Evolutionary conservation across 2,329 filamentous ascomycete genomes (phyloP).

Genomic region (Verticillium nubilum): DNA sequence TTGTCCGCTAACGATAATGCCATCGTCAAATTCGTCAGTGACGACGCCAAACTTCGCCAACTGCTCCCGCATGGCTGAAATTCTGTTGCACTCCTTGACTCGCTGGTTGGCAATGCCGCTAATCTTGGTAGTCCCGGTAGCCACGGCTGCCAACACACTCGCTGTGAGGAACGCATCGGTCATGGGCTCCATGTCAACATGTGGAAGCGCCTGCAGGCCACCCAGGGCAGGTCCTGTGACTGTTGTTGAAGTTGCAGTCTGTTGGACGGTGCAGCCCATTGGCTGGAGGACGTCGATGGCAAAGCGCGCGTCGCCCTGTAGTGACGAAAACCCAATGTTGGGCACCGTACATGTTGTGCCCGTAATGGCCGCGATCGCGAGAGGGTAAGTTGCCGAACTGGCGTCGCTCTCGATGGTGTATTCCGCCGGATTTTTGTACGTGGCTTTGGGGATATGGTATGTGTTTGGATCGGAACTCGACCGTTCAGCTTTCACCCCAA

Average conservation of each 20-base stretch:
- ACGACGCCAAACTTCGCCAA: conserved; percentile 87
- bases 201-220: conserved; percentile 65
- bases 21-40: conserved; percentile 86
- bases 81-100: conserved; percentile 97
- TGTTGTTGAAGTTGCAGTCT: conserved; percentile 80
- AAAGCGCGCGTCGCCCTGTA: conserved; percentile 94
- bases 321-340: conserved; percentile 86
- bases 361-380: conserved; percentile 91
- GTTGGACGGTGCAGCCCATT: conserved; percentile 90
- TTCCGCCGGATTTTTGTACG: conserved; percentile 76
- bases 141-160: conserved; percentile 86
- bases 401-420: conserved; percentile 96
- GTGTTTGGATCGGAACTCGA: conserved; percentile 79
- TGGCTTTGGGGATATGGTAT: conserved; percentile 84
- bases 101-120: conserved; percentile 95
- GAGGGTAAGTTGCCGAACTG: conserved; percentile 92
- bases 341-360: conserved; percentile 93
- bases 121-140: conserved; percentile 77
- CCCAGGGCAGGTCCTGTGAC: conserved; percentile 83
- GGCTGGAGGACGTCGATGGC: conserved; percentile 83
- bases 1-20: conserved; percentile 67
- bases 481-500: conserved; percentile 74
- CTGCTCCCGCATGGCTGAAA: conserved; percentile 90
- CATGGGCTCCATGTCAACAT: conserved; percentile 98
- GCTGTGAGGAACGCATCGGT: conserved; percentile 97